Conservation (phyloP, 768 basidiomycete species). For the Thelephora ganbajun region DNA sequence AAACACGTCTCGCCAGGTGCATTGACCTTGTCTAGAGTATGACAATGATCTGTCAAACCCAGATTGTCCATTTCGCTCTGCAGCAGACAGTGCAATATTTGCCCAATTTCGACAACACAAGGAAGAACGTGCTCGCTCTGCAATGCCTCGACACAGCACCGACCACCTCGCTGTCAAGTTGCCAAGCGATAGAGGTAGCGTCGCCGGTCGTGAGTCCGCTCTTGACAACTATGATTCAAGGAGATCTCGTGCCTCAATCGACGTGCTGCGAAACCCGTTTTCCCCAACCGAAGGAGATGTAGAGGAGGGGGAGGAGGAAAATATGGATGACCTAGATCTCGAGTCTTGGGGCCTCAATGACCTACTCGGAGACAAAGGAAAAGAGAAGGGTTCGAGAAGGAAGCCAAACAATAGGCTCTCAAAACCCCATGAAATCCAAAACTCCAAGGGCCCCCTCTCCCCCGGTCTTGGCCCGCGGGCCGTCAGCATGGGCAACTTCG, state of each 20-base stretch:
- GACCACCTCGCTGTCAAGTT: slow-evolving; percentile 58
- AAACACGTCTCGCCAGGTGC: no score
- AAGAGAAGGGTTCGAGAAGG: slow-evolving; percentile 23
- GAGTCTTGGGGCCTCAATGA: slow-evolving; percentile 76
- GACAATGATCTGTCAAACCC: slow-evolving; percentile 77
- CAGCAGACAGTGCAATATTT: slow-evolving; percentile 79
- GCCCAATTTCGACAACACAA: slow-evolving; percentile 49
- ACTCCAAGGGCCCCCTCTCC: slow-evolving; percentile 2
- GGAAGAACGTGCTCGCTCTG: slow-evolving; percentile 26
- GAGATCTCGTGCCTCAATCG: slow-evolving; percentile 42
- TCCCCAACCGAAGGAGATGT: slow-evolving; percentile 37
- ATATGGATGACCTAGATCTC: slow-evolving; percentile 50
- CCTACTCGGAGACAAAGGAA: slow-evolving; percentile 49
- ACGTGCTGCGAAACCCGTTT: slow-evolving; percentile 63
- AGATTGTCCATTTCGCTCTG: slow-evolving; percentile 42
- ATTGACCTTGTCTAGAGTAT: slow-evolving; percentile 44
- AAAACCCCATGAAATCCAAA: slow-evolving; percentile 24
- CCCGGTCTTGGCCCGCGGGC: slow-evolving; percentile 26
- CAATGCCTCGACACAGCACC: slow-evolving; percentile 32
- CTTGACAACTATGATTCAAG: slow-evolving; percentile 24
- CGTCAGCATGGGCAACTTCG: slow-evolving; percentile 52
- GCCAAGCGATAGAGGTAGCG: slow-evolving; percentile 43
- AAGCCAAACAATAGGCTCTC: slow-evolving; percentile 26
- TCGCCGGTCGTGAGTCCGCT: slow-evolving; percentile 19
- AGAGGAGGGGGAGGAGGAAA: slow-evolving; percentile 31